Percentiles rank a stretch among this genome's conserved stretches.
These are phyloP conservation scores for Pythium plurisporium DNA, from an alignment of 352 stramenopile species.

Conservation along the genomic window DNA sequence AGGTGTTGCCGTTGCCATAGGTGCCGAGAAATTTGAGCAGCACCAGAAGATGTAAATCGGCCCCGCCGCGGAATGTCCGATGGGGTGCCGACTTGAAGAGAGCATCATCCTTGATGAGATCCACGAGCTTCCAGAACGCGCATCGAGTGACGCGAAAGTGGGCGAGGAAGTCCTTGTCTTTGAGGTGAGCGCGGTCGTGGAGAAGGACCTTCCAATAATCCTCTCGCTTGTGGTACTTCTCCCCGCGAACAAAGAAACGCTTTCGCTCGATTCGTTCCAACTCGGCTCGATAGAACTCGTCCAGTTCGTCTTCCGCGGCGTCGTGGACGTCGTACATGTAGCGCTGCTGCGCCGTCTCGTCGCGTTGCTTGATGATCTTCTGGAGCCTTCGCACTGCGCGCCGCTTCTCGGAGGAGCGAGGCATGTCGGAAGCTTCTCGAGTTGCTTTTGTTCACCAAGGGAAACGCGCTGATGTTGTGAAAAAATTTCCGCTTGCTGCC, in stretches of 20 bases:
- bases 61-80: conserved; percentile 19
- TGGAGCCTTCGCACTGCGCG: background rate
- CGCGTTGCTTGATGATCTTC: background rate
- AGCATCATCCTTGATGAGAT: conserved; percentile 4
- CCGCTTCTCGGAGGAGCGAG: background rate
- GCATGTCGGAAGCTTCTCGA: conserved; percentile 4
- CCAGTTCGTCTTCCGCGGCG: conserved; percentile 4
- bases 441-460: no score
- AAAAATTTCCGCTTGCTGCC: background rate
- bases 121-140: conserved; percentile 5
- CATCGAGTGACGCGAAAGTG: conserved; percentile 10
- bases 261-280: background rate
- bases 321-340: background rate
- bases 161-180: conserved; percentile 6
- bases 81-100: conserved; percentile 3
- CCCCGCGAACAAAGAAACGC: background rate
- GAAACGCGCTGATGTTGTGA: background rate
- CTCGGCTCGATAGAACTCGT: conserved; percentile 1
- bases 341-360: background rate
- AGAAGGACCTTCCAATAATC: conserved; percentile 7
- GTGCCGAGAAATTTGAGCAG: conserved; percentile 28
- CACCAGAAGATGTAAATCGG: conserved; percentile 19
- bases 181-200: background rate
- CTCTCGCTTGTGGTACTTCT: background rate
- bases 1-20: conserved; percentile 22